Percentiles rank a stretch among this genome's conserved stretches.
Evolutionary conservation across 352 stramenopile genomes (phyloP).

Genomic region (Ophiocytium majus): DNA sequence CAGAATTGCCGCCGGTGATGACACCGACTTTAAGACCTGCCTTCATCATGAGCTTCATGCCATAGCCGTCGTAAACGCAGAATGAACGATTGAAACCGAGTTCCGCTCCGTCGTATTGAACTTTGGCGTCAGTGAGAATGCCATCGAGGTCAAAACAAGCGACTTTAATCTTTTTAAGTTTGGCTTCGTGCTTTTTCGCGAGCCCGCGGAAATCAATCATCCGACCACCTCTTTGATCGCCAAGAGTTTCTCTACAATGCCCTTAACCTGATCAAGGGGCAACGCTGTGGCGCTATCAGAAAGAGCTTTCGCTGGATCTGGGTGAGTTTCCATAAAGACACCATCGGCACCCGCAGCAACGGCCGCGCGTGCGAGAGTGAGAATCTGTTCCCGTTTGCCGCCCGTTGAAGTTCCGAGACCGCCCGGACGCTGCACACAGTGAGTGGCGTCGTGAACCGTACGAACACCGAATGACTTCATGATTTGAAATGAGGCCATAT

Average conservation of each 20-base stretch:
- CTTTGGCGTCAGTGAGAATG: not conserved
- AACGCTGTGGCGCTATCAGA: not conserved
- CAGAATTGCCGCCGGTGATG: constrained; percentile 4
- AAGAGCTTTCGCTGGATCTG: not conserved
- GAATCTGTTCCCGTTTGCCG: constrained; percentile 11
- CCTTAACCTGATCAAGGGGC: constrained; percentile 8
- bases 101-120: not conserved
- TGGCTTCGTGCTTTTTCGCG: not conserved
- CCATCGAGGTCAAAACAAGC: not conserved
- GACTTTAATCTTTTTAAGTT: constrained; percentile 19
- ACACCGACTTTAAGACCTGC: constrained; percentile 11
- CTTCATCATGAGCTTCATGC: constrained; percentile 11
- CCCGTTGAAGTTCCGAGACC: constrained; percentile 1
- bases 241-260: constrained; percentile 11
- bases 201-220: not conserved
- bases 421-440: constrained; percentile 2
- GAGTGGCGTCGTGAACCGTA: constrained; percentile 13
- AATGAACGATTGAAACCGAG: not conserved
- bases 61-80: constrained; percentile 2
- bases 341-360: not conserved
- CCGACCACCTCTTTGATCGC: not conserved
- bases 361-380: not conserved
- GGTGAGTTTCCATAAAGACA: constrained; percentile 8
- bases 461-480: constrained; percentile 12
- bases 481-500: constrained; percentile 14